These are phyloP conservation scores for Waltiozyma sp. DNA, from an alignment of 1,139 yeast species.

Conservation along the genomic window DNA sequence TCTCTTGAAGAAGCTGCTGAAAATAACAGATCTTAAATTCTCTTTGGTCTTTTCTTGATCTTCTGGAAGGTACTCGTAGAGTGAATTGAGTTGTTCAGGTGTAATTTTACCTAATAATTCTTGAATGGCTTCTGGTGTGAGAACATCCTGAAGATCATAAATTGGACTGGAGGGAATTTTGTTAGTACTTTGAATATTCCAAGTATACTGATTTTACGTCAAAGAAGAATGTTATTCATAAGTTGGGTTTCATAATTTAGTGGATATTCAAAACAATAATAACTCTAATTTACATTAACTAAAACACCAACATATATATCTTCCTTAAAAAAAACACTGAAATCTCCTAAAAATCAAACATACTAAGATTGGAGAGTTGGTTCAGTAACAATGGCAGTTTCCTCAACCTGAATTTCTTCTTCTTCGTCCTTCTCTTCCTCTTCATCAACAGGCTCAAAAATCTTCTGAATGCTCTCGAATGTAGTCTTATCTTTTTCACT, in stretches of 20 bases:
- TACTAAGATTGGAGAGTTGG: background rate
- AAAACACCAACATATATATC: background rate
- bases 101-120: constrained; percentile 28
- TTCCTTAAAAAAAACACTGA: background rate
- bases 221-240: too few relatives aligned
- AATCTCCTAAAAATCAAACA: background rate
- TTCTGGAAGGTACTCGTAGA: constrained; percentile 36
- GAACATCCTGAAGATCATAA: constrained; percentile 24
- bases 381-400: background rate
- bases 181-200: background rate
- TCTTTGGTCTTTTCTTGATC: constrained; percentile 30
- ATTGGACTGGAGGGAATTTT: constrained; percentile 9
- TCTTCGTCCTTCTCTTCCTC: constrained; percentile 21
- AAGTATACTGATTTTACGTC: too few relatives aligned
- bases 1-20: constrained; percentile 44
- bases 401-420: constrained; percentile 10
- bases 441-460: constrained; percentile 38
- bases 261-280: background rate
- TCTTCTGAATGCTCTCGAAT: constrained; percentile 38
- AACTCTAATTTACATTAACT: background rate
- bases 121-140: constrained; percentile 30
- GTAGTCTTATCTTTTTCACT: constrained; percentile 52
- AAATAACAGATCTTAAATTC: constrained; percentile 34
- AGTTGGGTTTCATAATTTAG: background rate
- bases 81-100: constrained; percentile 24